Base-by-base conservation (phyloP, 768 basidiomycete genomes). In the Nevesoporus exiguus region DNA sequence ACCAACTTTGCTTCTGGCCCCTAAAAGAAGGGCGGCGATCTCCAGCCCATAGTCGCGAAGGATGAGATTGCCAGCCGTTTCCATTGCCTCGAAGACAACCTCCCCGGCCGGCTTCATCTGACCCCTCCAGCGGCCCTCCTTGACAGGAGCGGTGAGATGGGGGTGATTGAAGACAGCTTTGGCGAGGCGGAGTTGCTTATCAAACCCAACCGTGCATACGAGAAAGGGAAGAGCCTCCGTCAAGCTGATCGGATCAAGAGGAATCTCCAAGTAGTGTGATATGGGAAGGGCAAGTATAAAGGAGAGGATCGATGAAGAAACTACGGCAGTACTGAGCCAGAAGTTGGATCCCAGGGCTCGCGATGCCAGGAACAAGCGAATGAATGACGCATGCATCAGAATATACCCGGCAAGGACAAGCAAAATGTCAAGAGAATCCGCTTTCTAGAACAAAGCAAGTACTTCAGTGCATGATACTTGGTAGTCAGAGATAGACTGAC, bases 161-260 rank as follows among this genome's bases (percentile, higher is more conserved):
- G 89, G 90, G 61, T 94, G 90, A 27, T 83, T 80, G 73, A 98
- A 92, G 15, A 98, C 90, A 2, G 93, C 88, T 13, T 86, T 80
- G 3, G 94, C 95, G 24, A 99, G 84, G 7, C 91, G 83, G 43
- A 96, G 85, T 0, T 95, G 96, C 70, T 99, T 98, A 73, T 99
- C 97, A 70, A 98, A 99, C 7, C 96, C 96, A 55, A 99, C 85
- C 2, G 94, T 97, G 71, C 96, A 96, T 33, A 99, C 95, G 45
- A 98, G 77, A 84, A 98, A 98, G 0, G 97, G 97, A 0, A 99
- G 81, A 0, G 97, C 96, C 70, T 99, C 97, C 10, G 91, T 93
- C 47, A 99, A 79, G 10, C 87, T 86, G 49, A 98, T 87, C 1
- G 93, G 93, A 69, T 98, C 95, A 61, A 99, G 86, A 19, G 86